Evolutionary conservation across 2,329 filamentous ascomycete species (phyloP), one percentile per base, ranked within the genome.

Genomic region (Rutstroemia sp.): DNA sequence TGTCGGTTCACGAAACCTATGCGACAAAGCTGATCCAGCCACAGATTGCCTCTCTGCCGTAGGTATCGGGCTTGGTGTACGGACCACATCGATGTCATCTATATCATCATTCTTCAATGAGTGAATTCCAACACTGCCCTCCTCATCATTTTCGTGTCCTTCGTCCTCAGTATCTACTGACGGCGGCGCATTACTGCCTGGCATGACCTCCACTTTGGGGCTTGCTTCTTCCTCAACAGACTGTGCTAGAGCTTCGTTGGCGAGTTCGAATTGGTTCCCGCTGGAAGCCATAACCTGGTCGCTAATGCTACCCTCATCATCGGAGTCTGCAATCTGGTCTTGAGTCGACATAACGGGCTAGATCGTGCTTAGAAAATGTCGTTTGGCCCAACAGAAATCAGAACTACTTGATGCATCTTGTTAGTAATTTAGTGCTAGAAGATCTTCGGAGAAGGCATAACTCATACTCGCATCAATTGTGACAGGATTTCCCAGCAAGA

Each of bases 1-100:
- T 2, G 59, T 46, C 0, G 60, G 60, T 21, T 63, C 63, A 59
- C 58, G 60, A 54, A 60, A 58, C 56, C 57, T 57, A 57, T 65
- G 60, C n/a, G 64, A 65, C 44, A 64, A 54, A 7, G 50, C 50
- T 5, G 65, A 65, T 9, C 41, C 56, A 10, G 62, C 54, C 12
- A 55, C 57, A 17, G 62, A 63, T 9, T 42, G 38, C 19, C 54
- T 61, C 48, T 49, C 51, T 12, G 49, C 47, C 19, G 44, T 34
- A 21, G 42, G 42, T 2, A 51, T 45, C 48, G 38, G 44, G 44
- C 56, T 47, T 39, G 60, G 61, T 10, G 60, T 60, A n/a, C 41
- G 57, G 25, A 56, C 8, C 5, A 56, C 4, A n/a, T 63, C 61
- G 9, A 21, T 21, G 8, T 61, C 58, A 6, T 58, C 63, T 19